Evolutionary conservation across 176 grass and related monocot genomes (phyloP).

Genomic region (Coix lacrymajobi): DNA sequence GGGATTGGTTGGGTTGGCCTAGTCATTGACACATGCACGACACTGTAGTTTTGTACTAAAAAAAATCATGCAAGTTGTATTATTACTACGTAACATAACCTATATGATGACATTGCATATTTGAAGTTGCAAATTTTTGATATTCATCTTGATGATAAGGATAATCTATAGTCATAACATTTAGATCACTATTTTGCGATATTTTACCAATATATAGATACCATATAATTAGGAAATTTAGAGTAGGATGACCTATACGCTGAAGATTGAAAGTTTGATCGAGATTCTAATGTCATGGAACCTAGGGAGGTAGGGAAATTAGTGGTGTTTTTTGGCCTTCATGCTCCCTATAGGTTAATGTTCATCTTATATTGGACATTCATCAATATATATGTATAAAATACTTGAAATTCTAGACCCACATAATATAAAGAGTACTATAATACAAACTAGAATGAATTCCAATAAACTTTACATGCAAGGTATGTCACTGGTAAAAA

Average conservation of each 20-base stretch:
- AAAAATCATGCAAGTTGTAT: not conserved
- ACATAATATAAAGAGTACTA: too few relatives aligned
- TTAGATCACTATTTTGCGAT: not conserved
- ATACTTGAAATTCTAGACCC: too few relatives aligned
- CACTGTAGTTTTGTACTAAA: not conserved
- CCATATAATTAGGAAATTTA: not conserved
- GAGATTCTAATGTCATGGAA: not conserved
- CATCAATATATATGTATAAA: not conserved
- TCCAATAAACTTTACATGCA: too few relatives aligned
- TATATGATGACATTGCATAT: not conserved
- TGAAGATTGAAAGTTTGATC: not conserved
- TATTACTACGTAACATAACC: not conserved
- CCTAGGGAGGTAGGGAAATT: not conserved
- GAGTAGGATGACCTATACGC: not conserved
- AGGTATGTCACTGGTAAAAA: too few relatives aligned
- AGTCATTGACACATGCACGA: constrained; percentile 2
- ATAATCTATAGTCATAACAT: not conserved
- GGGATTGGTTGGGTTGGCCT: not conserved
- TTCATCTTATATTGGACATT: not conserved
- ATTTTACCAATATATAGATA: not conserved
- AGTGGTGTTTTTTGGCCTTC: not conserved
- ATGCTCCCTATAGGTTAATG: not conserved
- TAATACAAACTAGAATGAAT: too few relatives aligned
- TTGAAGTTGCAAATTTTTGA: too few relatives aligned
- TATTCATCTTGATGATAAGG: not conserved